Conservation (phyloP, 2,329 filamentous ascomycete genomes). For the Penicillium sp. region DNA sequence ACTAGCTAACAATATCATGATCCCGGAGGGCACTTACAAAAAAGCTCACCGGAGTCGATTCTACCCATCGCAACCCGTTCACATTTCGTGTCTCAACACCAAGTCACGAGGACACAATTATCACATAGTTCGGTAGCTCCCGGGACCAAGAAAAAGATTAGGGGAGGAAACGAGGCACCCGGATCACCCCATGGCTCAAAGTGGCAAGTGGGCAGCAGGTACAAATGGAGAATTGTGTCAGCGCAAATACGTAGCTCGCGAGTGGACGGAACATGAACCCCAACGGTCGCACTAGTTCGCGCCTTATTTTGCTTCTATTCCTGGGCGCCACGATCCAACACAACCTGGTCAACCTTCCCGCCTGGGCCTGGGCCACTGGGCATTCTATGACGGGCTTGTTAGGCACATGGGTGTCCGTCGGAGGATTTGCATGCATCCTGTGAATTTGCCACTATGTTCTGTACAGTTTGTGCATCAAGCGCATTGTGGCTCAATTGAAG, state of each 20-base stretch:
- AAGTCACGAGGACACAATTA: constrained; percentile 12
- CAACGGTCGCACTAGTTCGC: constrained; percentile 2
- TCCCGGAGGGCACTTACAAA: neutral
- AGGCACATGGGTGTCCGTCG: neutral
- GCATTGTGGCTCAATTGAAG: neutral
- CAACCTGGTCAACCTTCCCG: neutral
- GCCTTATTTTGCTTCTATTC: neutral
- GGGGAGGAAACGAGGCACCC: constrained; percentile 18
- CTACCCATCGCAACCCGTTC: neutral
- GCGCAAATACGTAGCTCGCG: constrained; percentile 7
- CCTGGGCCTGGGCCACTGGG: no score
- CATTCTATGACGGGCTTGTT: neutral
- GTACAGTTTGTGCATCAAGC: neutral
- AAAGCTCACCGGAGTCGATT: constrained; percentile 7
- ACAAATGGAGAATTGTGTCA: constrained; percentile 4
- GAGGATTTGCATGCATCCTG: neutral
- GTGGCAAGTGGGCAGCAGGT: constrained; percentile 1
- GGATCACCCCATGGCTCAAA: constrained; percentile 22
- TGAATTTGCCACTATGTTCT: neutral
- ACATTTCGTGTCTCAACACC: constrained; percentile 8
- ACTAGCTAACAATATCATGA: neutral
- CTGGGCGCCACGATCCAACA: neutral
- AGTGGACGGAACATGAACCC: constrained; percentile 8
- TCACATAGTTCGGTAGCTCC: constrained; percentile 10
- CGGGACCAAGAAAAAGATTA: constrained; percentile 4